Conservation (phyloP, 1,284 basidiomycete species). For the Trametes polyzona region DNA sequence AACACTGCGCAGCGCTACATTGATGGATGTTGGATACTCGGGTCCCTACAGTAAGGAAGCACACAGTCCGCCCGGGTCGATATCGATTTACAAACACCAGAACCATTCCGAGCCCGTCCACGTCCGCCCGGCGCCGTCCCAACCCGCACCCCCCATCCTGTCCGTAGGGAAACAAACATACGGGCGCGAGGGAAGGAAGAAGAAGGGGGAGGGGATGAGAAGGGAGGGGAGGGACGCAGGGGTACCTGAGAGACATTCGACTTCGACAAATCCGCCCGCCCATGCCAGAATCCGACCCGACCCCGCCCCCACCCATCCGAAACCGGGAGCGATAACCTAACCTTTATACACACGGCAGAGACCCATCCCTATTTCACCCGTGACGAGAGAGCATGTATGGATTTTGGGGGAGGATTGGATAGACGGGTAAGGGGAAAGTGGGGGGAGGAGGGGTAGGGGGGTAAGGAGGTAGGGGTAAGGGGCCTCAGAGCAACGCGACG, state of each 20-base stretch:
- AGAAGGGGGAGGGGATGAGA: too few relatives aligned
- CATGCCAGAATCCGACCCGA: neutral
- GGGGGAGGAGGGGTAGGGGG: neutral
- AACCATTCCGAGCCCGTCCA: neutral
- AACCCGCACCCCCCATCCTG: neutral
- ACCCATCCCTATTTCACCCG: slow-evolving; percentile 18
- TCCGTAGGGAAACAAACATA: neutral
- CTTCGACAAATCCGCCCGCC: too few relatives aligned
- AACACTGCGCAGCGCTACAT: slow-evolving; percentile 12
- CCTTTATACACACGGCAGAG: neutral
- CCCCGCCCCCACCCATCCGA: neutral
- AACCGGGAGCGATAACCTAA: neutral
- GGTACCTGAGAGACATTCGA: neutral
- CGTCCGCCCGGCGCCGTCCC: too few relatives aligned
- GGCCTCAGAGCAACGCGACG: slow-evolving; percentile 31
- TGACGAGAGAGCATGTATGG: neutral
- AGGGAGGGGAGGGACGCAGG: neutral
- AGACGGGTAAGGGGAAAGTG: neutral
- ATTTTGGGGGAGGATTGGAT: neutral
- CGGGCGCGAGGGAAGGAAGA: neutral
- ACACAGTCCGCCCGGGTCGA: slow-evolving; percentile 17
- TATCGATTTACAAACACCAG: slow-evolving; percentile 4
- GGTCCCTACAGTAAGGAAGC: slow-evolving; percentile 18
- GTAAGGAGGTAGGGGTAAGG: neutral
- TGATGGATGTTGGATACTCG: slow-evolving; percentile 13